phyloP scores from a whole-genome alignment of 2,329 filamentous ascomycete species.

The Fusarium torulosum region DNA sequence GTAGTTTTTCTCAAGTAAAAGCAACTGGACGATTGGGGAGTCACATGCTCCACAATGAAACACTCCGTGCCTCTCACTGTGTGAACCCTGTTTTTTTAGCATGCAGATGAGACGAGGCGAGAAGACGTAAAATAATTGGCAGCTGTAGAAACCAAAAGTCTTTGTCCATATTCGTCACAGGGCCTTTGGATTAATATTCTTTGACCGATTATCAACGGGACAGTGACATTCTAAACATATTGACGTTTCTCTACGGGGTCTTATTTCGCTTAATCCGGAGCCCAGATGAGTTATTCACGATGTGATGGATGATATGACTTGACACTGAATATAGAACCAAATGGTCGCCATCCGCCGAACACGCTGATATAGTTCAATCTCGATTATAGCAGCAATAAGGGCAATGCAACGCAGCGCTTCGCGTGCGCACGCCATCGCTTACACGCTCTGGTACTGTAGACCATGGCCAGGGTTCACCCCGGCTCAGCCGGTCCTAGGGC shows the following conservation, averaged over 20 bases:
- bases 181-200: slow-evolving; percentile 12
- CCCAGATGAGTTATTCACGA: background rate
- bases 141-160: slow-evolving; percentile 23
- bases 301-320: slow-evolving; percentile 9
- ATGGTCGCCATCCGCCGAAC: background rate
- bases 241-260: slow-evolving; percentile 13
- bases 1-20: slow-evolving; percentile 30
- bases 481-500: slow-evolving; percentile 36
- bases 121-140: slow-evolving; percentile 33
- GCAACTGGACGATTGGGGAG: slow-evolving; percentile 20
- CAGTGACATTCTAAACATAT: slow-evolving; percentile 2
- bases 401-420: slow-evolving; percentile 25
- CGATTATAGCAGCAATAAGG: slow-evolving; percentile 15
- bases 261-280: background rate
- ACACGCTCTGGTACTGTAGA: slow-evolving; percentile 24
- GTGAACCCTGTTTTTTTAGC: slow-evolving; percentile 34
- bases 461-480: slow-evolving; percentile 40
- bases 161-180: slow-evolving; percentile 43
- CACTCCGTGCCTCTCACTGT: slow-evolving; percentile 40
- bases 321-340: background rate
- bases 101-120: slow-evolving; percentile 25
- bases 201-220: slow-evolving; percentile 8
- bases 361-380: background rate
- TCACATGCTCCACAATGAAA: slow-evolving; percentile 40
- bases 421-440: slow-evolving; percentile 43